These are phyloP conservation scores for Bathelium albidoporum DNA, from an alignment of 495 filamentous ascomycete species.

Conservation along the genomic window DNA sequence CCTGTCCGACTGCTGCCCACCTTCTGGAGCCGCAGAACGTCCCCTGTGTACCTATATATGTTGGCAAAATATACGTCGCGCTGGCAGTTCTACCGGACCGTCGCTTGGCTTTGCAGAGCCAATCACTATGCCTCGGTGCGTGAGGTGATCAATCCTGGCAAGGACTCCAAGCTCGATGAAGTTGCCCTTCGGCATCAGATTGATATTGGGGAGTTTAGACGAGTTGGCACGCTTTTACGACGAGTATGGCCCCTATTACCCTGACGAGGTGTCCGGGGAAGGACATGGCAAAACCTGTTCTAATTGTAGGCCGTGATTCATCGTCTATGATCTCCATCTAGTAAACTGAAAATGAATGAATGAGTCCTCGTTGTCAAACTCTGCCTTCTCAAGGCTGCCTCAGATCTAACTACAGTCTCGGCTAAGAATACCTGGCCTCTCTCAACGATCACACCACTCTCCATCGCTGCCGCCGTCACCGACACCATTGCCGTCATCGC, in stretches of 20 bases:
- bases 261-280: background rate
- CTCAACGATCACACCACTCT: too few relatives aligned
- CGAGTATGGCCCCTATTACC: constrained; percentile 37
- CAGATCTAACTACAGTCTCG: too few relatives aligned
- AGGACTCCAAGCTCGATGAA: constrained; percentile 37
- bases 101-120: constrained; percentile 33
- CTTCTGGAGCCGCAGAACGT: constrained; percentile 23
- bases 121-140: constrained; percentile 27
- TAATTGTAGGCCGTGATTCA: background rate
- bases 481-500: too few relatives aligned
- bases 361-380: background rate
- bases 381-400: background rate
- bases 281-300: background rate
- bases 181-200: constrained; percentile 39
- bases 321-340: background rate
- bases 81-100: constrained; percentile 39
- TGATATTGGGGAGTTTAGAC: constrained; percentile 31
- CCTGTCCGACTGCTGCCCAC: constrained; percentile 28
- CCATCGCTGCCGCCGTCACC: too few relatives aligned
- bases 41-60: constrained; percentile 40
- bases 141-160: constrained; percentile 43
- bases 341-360: background rate
- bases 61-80: constrained; percentile 41
- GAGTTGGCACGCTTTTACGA: constrained; percentile 29
- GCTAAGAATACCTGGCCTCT: too few relatives aligned